Evolutionary conservation across 495 filamentous ascomycete genomes (phyloP), one percentile per base, ranked within the genome.

Genomic region (Penicillium desertorum): DNA sequence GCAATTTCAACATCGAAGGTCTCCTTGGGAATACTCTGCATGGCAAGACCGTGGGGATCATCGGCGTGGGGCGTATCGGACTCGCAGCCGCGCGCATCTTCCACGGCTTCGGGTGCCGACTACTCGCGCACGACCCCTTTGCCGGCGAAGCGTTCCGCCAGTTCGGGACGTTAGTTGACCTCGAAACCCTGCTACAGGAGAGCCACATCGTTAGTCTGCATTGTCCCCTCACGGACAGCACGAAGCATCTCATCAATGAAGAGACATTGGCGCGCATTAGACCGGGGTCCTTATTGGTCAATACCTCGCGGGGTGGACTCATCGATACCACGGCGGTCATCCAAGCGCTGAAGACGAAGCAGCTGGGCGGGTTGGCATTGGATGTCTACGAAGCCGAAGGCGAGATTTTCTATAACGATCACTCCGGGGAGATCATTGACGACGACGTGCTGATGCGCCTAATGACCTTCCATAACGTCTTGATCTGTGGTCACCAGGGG

Each of bases 311-410:
- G 0, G 87, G 87, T 4, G 83, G 79, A 6, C 68, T 90, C 55
- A 80, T 89, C 27, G 66, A 88, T 62, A 86, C 80, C 0, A 64
- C 65, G 25, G 81, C 81, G 1, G 78, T 85, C 29, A 84, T 89
- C 45, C 71, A 73, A 6, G 81, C 85, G 19, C 71, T 89, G 34
- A 88, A 89, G 71, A 76, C 63, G 2, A 71, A 76, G 11, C 76
- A 76, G 5, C 71, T 96, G 46, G 77, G 83, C 27, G 91, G 89
- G 20, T 83, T 91, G 10, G 89, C 89, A 44, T 68, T 96, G 41
- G 92, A 96, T 72, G 92, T 96, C 0, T 89, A 91, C 36, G 90
- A 94, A 53, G 90, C 90, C 1, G 92, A 96, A 64, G 76, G 58
- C 51, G 76, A 51, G 67, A 81, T 73, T 23, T 89, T 89, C 63